Evolutionary conservation across 2,329 filamentous ascomycete species (phyloP), one percentile per base, ranked within the genome.

Genomic region (Hirsutella thompsonii): DNA sequence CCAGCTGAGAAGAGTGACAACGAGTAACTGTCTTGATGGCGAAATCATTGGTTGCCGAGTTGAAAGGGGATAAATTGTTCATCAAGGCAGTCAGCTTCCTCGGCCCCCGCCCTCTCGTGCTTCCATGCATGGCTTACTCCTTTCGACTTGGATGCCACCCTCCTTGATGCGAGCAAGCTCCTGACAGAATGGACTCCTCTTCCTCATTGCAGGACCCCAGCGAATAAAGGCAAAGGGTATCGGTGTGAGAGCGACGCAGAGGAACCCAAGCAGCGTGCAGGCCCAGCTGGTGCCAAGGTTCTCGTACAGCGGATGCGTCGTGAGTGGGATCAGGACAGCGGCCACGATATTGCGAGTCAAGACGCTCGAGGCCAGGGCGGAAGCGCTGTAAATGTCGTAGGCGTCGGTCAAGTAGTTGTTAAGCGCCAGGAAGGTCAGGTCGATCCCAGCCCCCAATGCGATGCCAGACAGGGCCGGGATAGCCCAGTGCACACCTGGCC

Each of bases 281-380:
- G 45, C 45, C 38, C 45, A 42, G 13, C 26, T 29, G 16, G 41
- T 36, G 8, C 42, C 45, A 8, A 46, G 40, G 5, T 21, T 37
- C 18, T 36, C 38, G 20, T 42, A 46, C 42, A 46, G 35, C 11
- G 36, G 38, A 32, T 35, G 33, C n/a, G 45, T 42, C 8, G 40
- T 38, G 20, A 46, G 36, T 5, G 45, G 45, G 5, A 46, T 28
- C 6, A 37, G n/a, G 10, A 49, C 44, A 6, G 49, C 50, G 3
- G 49, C 34, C 9, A 51, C 28, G 5, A 43, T 45, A 11, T 47
- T 48, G 20, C 43, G 30, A 14, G 30, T 46, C 3, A 44, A 46
- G 33, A 47, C 47, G 14, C 44, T 41, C 5, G 50, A 49, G 8
- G 48, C 49, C 42, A 50, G 44, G 26, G 49, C 49, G 28, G 47